Percentiles rank a stretch among this genome's conserved stretches.
Conservation (phyloP, 192 early-diverging fungal genomes). For the Chytriomyces hyalinus region DNA sequence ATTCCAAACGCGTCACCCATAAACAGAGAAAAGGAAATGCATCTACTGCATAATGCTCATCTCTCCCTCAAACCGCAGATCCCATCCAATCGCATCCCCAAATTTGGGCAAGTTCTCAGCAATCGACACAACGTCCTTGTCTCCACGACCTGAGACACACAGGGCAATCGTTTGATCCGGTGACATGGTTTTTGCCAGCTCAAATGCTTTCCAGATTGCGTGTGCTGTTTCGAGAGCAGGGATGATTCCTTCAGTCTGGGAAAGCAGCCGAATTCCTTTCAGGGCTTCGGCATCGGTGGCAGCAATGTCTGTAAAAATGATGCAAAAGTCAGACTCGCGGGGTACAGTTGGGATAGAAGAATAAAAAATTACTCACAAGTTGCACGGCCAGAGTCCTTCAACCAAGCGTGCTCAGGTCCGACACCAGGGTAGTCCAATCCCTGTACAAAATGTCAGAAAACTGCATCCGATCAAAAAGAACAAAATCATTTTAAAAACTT, state of each 20-base stretch:
- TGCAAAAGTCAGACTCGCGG: constrained; percentile 28
- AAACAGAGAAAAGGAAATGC: background rate
- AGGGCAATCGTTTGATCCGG: constrained; percentile 84
- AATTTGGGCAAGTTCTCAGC: constrained; percentile 87
- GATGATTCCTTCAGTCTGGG: constrained; percentile 78
- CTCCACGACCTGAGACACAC: constrained; percentile 91
- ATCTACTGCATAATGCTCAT: background rate
- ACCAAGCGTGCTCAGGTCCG: constrained; percentile 93
- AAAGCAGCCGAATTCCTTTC: constrained; percentile 71
- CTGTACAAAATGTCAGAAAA: constrained; percentile 42
- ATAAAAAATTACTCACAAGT: constrained; percentile 54
- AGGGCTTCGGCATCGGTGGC: constrained; percentile 86
- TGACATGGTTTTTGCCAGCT: constrained; percentile 75
- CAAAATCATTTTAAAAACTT: constrained; percentile 18
- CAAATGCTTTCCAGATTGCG: constrained; percentile 81
- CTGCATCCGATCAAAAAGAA: background rate
- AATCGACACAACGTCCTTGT: constrained; percentile 96
- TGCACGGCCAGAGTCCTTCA: constrained; percentile 85
- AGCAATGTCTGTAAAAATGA: constrained; percentile 40
- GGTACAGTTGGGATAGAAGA: background rate
- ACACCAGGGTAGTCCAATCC: constrained; percentile 99
- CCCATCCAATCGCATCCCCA: constrained; percentile 92
- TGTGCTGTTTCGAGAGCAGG: constrained; percentile 96
- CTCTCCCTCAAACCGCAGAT: constrained; percentile 43
- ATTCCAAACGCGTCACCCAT: background rate